Evolutionary conservation across 257 asterid species (phyloP), one percentile per base, ranked within the genome.

Genomic region (Nicotiana benthamiana): DNA sequence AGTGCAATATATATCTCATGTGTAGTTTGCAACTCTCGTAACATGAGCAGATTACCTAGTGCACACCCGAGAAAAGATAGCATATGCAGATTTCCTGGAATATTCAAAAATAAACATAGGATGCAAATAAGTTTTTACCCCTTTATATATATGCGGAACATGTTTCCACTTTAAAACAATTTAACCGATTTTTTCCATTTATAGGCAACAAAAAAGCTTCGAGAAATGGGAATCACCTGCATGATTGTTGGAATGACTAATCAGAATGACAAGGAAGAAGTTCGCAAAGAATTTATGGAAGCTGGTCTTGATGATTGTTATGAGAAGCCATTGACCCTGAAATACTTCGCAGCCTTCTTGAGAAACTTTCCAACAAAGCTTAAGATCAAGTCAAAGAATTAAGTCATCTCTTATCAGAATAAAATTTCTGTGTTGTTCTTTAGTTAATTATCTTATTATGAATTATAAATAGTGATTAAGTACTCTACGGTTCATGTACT

Each of bases 161-260:
- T 53, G 22, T 4, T 54, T 54, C 24, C 11, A 36, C 18, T 67
- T 18, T 1, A 66, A 66, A 7, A 66, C 15, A 5, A 18, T 67
- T 10, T 36, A 20, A 11, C 40, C 5, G 5, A 34, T 9, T 9
- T 9, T 9, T 34, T 5, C 1, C 18, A 30, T 34, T 18, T 36
- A 2, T 34, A 67, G 54, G 28, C 54, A 20, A 67, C 54, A 36
- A 67, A 20, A 67, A 67, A 67, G 11, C 76, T 36, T 67, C 11
- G 54, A n/a, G 5, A 4, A 13, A 67, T 67, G 76, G 30, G 76
- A 9, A 36, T 67, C n/a, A 36, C 76, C 4, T n/a, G 5, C 3
- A 67, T 36, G 76, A 67, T 67, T 67, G 76, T 67, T 51, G 76
- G 54, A 67, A 67, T 67, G 53, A 36, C 76, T 34, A 67, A 27